These are phyloP conservation scores for Malus asiatica DNA, from an alignment of 306 rosid genomes.

Conservation along the genomic window DNA sequence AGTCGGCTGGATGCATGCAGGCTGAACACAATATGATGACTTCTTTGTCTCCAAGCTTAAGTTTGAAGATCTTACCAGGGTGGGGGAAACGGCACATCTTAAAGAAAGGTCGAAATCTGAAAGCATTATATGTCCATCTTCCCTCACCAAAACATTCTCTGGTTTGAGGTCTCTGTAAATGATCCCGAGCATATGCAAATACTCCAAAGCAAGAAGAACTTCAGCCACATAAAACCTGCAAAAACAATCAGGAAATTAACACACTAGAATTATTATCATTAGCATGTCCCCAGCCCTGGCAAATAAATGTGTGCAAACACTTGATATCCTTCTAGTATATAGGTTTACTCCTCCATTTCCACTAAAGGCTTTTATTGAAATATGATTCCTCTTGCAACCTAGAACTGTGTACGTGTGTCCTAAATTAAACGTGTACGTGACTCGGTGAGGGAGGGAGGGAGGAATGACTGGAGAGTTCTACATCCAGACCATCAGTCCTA, in stretches of 20 bases:
- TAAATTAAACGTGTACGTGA: background rate
- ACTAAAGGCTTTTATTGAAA: background rate
- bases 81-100: slow-evolving; percentile 83
- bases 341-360: background rate
- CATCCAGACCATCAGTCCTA: background rate
- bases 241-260: slow-evolving; percentile 7
- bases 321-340: background rate
- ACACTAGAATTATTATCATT: background rate
- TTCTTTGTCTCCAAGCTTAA: slow-evolving; percentile 44
- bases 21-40: slow-evolving; percentile 72
- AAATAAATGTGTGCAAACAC: background rate
- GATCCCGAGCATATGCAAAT: slow-evolving; percentile 96
- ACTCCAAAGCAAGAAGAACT: slow-evolving; percentile 96
- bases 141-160: slow-evolving; percentile 88
- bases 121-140: slow-evolving; percentile 96
- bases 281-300: background rate
- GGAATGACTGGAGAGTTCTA: too few species aligned
- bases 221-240: slow-evolving; percentile 96
- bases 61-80: slow-evolving; percentile 59
- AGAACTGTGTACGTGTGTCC: background rate
- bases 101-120: slow-evolving; percentile 95
- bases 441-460: too few species aligned
- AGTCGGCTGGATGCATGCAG: slow-evolving; percentile 73
- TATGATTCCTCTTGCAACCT: background rate
- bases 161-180: slow-evolving; percentile 95